These are phyloP conservation scores for Talinum fruticosum DNA, from an alignment of 148 eudicot genomes.

Conservation along the genomic window DNA sequence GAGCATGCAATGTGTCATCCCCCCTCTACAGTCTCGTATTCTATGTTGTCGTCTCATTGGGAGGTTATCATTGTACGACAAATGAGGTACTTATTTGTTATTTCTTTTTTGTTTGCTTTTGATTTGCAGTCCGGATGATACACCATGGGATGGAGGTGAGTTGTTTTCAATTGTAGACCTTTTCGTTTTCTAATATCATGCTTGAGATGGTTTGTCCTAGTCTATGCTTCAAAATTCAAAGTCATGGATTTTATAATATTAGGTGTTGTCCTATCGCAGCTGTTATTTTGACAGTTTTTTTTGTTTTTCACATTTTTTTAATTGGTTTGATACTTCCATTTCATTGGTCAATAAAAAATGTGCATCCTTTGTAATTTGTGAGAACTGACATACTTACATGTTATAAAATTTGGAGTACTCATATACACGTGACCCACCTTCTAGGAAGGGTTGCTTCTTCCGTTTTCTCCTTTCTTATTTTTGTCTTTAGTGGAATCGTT, in stretches of 20 bases:
- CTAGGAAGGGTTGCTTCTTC: too few species aligned
- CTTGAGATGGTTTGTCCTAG: neutral
- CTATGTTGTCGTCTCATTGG: neutral
- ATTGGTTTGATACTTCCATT: neutral
- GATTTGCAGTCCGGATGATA: constrained; percentile 55
- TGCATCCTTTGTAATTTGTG: neutral
- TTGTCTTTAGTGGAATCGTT: too few species aligned
- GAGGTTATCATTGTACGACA: constrained; percentile 8
- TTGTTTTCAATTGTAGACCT: neutral
- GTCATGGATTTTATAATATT: too few species aligned
- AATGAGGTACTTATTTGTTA: constrained; percentile 19
- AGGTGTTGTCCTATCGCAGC: neutral
- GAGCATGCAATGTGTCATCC: neutral
- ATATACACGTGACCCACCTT: too few species aligned
- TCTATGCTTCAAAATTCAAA: neutral
- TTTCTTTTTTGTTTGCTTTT: constrained; percentile 22
- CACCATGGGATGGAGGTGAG: constrained; percentile 65
- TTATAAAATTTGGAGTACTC: too few species aligned
- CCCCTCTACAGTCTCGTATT: neutral
- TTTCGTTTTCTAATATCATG: constrained; percentile 1
- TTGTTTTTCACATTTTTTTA: neutral
- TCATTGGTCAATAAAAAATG: neutral
- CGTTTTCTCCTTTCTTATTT: too few species aligned
- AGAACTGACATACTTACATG: too few species aligned
- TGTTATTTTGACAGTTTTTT: neutral